Evolutionary conservation across 257 asterid genomes (phyloP).

Genomic region (Nicotiana noctiflora): DNA sequence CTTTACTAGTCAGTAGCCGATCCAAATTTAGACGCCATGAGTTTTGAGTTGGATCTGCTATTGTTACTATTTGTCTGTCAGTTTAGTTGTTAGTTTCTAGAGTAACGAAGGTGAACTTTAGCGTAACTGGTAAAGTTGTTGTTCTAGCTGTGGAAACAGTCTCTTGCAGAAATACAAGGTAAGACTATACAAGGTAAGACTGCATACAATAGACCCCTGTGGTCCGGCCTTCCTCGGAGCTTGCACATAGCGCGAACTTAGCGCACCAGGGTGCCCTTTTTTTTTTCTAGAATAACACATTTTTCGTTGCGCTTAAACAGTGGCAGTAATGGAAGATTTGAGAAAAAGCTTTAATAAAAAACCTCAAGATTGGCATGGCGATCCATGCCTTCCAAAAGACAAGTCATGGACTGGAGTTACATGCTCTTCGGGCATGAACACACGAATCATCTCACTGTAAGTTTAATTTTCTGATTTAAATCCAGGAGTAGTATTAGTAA

Average conservation of each 20-base stretch:
- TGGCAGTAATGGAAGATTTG: slow-evolving; percentile 51
- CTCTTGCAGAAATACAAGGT: no score
- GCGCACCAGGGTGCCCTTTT: no score
- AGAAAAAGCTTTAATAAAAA: slow-evolving; percentile 21
- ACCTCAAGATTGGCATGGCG: slow-evolving; percentile 81
- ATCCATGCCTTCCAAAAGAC: slow-evolving; percentile 72
- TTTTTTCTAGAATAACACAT: neutral
- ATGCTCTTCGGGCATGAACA: slow-evolving; percentile 30
- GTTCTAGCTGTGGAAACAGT: no score
- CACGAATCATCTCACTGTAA: slow-evolving; percentile 58
- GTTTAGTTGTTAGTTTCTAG: neutral
- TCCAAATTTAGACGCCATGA: no score
- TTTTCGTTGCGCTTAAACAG: slow-evolving; percentile 27
- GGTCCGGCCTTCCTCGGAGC: no score
- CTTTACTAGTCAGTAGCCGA: neutral
- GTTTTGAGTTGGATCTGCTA: neutral
- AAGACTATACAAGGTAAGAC: no score
- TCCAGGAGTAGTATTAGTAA: neutral
- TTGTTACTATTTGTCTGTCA: neutral
- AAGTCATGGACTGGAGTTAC: slow-evolving; percentile 66
- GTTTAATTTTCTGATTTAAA: slow-evolving; percentile 10
- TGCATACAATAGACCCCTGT: no score
- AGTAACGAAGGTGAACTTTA: neutral
- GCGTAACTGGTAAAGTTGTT: no score
- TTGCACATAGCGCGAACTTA: no score